These are phyloP conservation scores for Narthecium ossifragum DNA, from an alignment of 106 monocot genomes.

Conservation along the genomic window DNA sequence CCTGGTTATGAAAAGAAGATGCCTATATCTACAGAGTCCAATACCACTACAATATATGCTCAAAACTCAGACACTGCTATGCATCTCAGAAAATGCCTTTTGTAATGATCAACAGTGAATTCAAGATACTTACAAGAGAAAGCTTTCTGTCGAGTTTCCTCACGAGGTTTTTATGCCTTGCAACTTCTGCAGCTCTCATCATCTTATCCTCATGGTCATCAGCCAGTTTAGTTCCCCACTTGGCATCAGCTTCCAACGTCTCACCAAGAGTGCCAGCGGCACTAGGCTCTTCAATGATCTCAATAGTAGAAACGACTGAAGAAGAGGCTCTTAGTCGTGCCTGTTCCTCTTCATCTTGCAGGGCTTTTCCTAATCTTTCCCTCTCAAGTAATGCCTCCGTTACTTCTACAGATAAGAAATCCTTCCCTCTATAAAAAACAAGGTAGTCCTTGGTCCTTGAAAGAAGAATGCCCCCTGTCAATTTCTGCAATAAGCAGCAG, in stretches of 20 bases:
- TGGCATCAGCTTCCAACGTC: conserved; percentile 80
- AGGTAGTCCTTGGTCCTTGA: conserved; percentile 92
- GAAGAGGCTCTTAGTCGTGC: conserved; percentile 62
- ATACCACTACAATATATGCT: too few species aligned
- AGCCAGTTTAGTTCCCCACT: conserved; percentile 62
- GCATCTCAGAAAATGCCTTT: too few species aligned
- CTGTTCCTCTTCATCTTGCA: conserved; percentile 95
- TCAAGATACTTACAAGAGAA: conserved; percentile 41
- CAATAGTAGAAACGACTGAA: conserved; percentile 36
- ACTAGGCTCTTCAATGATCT: conserved; percentile 28
- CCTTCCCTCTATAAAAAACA: conserved; percentile 91
- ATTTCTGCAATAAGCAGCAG: conserved; percentile 55
- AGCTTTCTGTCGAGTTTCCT: conserved; percentile 89
- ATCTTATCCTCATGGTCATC: conserved; percentile 54
- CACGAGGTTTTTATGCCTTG: conserved; percentile 66
- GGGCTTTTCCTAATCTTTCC: conserved; percentile 63
- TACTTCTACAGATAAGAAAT: conserved; percentile 78
- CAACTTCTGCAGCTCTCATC: conserved; percentile 64
- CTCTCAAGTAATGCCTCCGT: conserved; percentile 81
- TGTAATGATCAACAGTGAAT: not conserved
- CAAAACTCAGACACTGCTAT: too few species aligned
- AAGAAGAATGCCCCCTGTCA: conserved; percentile 85
- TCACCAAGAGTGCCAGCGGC: conserved; percentile 78
- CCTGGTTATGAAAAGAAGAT: too few species aligned
- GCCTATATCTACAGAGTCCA: too few species aligned